These are phyloP conservation scores for Syncephalastrum monosporum DNA, from an alignment of 371 early-diverging fungal genomes.

Conservation along the genomic window DNA sequence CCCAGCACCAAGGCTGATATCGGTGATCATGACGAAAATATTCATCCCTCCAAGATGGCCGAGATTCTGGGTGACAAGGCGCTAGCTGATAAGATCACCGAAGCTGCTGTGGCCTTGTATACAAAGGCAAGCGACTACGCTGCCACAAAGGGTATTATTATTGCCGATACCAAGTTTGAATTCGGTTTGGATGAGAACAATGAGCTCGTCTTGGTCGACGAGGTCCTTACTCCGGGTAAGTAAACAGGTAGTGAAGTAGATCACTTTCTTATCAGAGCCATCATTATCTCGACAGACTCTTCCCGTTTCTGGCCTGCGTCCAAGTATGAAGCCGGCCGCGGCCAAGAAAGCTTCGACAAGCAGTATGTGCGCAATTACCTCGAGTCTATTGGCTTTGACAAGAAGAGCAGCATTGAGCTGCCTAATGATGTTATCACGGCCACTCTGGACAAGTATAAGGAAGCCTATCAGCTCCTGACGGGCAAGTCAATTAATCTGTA, in stretches of 20 bases:
- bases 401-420: slow-evolving; percentile 77
- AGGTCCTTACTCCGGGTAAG: slow-evolving; percentile 93
- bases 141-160: slow-evolving; percentile 83
- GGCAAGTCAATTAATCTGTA: slow-evolving; percentile 70
- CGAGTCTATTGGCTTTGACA: slow-evolving; percentile 86
- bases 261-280: neutral
- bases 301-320: slow-evolving; percentile 95
- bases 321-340: slow-evolving; percentile 74
- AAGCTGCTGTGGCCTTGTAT: slow-evolving; percentile 44
- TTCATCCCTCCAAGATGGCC: slow-evolving; percentile 89
- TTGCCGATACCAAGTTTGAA: slow-evolving; percentile 99
- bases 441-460: slow-evolving; percentile 86
- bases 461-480: slow-evolving; percentile 85
- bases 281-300: slow-evolving; percentile 65
- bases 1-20: slow-evolving; percentile 98
- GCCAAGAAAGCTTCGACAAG: slow-evolving; percentile 96
- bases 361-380: slow-evolving; percentile 95
- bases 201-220: slow-evolving; percentile 85
- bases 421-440: slow-evolving; percentile 82
- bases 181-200: slow-evolving; percentile 91
- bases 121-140: slow-evolving; percentile 77
- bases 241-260: neutral
- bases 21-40: slow-evolving; percentile 97
- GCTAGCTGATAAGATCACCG: slow-evolving; percentile 38
- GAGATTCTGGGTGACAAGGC: slow-evolving; percentile 76